Evolutionary conservation across 371 early-diverging fungal genomes (phyloP), one percentile per base, ranked within the genome.

Genomic region (Mucor racemosus): DNA sequence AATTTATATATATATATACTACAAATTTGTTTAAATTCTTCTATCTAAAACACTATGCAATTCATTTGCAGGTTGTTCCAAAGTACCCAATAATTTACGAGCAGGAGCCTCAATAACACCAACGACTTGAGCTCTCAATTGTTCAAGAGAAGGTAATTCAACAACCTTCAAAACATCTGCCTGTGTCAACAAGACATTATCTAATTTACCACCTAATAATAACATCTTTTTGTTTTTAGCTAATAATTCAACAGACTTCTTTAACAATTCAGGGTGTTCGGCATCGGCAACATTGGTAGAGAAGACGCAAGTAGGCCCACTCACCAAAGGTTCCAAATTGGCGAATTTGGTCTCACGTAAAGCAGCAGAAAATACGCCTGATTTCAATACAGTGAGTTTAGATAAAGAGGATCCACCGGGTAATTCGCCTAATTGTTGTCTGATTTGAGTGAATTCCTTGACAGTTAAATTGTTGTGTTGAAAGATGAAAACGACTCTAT

Each of bases 391-490:
- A 21, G 78, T 83, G 66, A 90, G 72, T n/a, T 73, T 76, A 40
- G 62, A 15, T 31, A 46, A 46, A 19, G 56, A 17, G 9, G 64
- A 33, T 15, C 76, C 64, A 6, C 68, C 74, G 3, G 46, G 57
- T 9, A 76, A 35, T 10, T 75, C 66, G 9, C 80, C 77, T 5
- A 90, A 66, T 5, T 87, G 83, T 58, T 80, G 77, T 65, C 90
- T 83, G 39, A 88, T 64, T 50, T 77, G 67, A 15, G 85, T 82
- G 66, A 88, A 77, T 62, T 90, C 90, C 38, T 82, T 72, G 35
- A 88, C 86, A 0, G 84, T 83, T 73, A 90, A 76, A 66, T 90
- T 90, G 82, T 88, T 90, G 78, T 88, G 88, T 68, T 90, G 90
- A 50, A 86, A 82, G 59, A 90, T 77, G 64, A 90, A 78, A 60